Evolutionary conservation across 2,329 filamentous ascomycete genomes (phyloP), one percentile per base, ranked within the genome.

Genomic region (Cytospora schulzeri): DNA sequence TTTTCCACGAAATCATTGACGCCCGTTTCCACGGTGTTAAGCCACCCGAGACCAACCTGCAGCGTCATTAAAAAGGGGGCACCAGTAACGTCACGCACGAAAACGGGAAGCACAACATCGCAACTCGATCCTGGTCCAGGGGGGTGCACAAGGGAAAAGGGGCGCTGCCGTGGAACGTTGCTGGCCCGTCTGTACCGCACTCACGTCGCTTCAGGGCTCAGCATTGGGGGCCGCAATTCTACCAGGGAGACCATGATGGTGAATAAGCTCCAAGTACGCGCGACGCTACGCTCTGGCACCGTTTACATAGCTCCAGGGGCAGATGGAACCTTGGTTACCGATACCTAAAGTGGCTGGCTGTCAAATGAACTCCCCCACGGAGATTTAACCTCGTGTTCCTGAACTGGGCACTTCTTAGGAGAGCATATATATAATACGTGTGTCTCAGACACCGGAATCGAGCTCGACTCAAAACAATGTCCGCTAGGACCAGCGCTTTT

Each of bases 401-500:
- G 33, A 11, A 14, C 33, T 35, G 33, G 15, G 9, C 38, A 41
- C 38, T 41, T 17, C 38, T 41, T 11, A 41, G 15, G 15, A 41
- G 17, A n/a, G 38, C 6, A 41, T 41, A 19, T 41, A 41, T 41
- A 19, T n/a, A 41, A 41, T n/a, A 41, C 15, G 38, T 9, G 19
- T 61, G 59, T 61, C 59, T 61, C 14, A 61, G 59, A 55, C 59
- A 55, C 26, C 59, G n/a, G 35, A 19, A 52, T 17, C n/a, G 28
- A 50, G 14, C 29, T 55, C 51, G 51, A 48, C 35, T 61, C 26
- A 29, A 50, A 26, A 15, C 57, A 19, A 19, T 41, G 38, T 41
- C 38, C 38, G 38, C 19, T n/a, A n/a, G 38, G 38, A 19, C 38
- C 38, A 4, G 8, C 17, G 4, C 33, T 22, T n/a, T 48, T 29